phyloP scores from a whole-genome alignment of 2,329 filamentous ascomycete species.

The Neurospora sp. region DNA sequence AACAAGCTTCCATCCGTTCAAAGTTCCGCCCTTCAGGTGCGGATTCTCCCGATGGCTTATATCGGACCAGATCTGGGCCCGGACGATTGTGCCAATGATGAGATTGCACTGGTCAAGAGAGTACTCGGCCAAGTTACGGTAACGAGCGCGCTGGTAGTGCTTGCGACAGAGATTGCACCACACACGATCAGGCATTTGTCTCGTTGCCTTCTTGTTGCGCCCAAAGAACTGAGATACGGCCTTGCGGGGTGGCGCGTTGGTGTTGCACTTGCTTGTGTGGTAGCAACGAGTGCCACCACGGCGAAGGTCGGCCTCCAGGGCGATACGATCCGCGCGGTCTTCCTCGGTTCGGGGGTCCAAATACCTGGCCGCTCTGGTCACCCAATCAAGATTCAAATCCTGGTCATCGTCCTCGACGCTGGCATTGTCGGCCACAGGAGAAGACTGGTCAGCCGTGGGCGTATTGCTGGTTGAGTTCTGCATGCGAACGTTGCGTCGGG shows the following conservation, averaged over 20 bases:
- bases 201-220: slow-evolving; percentile 70
- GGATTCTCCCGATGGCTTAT: slow-evolving; percentile 27
- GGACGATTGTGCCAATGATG: slow-evolving; percentile 50
- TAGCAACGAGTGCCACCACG: slow-evolving; percentile 33
- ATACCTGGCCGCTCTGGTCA: not conserved
- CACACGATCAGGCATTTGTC: slow-evolving; percentile 55
- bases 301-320: not conserved
- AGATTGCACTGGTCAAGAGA: slow-evolving; percentile 54
- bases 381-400: not conserved
- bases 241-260: slow-evolving; percentile 56
- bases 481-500: not conserved
- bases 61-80: slow-evolving; percentile 54
- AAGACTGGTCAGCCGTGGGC: not conserved
- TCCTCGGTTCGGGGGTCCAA: not conserved
- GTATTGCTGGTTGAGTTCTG: not conserved
- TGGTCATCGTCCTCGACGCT: not conserved
- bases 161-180: slow-evolving; percentile 76
- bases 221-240: slow-evolving; percentile 76
- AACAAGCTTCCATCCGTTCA: slow-evolving; percentile 45
- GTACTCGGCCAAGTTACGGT: slow-evolving; percentile 54
- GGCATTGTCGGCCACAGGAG: not conserved
- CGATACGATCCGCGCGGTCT: not conserved
- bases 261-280: slow-evolving; percentile 48
- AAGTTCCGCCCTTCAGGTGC: not conserved
- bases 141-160: slow-evolving; percentile 69